Evolutionary conservation across 495 filamentous ascomycete species (phyloP).

Genomic region (Talaromyces trachyspermus): DNA sequence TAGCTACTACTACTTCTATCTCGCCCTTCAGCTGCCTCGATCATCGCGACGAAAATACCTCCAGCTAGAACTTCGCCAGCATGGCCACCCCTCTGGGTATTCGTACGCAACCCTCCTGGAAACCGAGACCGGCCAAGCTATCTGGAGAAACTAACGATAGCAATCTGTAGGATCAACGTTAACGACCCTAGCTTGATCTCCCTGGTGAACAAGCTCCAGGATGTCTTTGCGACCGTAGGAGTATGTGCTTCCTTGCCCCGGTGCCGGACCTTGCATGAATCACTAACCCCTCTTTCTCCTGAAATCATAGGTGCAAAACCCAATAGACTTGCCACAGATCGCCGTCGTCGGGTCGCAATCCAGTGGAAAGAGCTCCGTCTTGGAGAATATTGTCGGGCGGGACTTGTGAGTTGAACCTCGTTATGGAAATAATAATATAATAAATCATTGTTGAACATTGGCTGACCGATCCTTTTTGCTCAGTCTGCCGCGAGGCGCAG

Average conservation of each 20-base stretch:
- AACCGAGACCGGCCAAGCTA: too few species aligned
- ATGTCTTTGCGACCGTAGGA: constrained; percentile 98
- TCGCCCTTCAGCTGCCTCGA: constrained; percentile 1
- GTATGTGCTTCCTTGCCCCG: constrained; percentile 47
- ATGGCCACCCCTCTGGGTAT: constrained; percentile 42
- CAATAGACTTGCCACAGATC: constrained; percentile 98
- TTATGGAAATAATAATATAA: neutral
- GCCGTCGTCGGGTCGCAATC: constrained; percentile 98
- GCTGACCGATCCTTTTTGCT: constrained; percentile 12
- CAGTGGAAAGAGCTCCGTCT: constrained; percentile 98
- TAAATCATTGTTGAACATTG: constrained; percentile 8
- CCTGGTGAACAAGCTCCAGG: constrained; percentile 97
- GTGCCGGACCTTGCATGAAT: neutral
- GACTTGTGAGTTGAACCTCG: constrained; percentile 69
- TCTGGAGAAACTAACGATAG: constrained; percentile 17
- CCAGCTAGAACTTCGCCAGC: constrained; percentile 23
- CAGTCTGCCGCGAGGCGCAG: constrained; percentile 95
- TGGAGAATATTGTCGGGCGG: constrained; percentile 98
- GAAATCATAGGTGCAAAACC: constrained; percentile 90
- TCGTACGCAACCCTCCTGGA: constrained; percentile 37
- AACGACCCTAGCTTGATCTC: constrained; percentile 79
- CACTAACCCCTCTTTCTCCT: constrained; percentile 19
- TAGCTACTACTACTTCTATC: neutral
- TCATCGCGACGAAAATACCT: constrained; percentile 4
- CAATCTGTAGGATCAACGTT: constrained; percentile 60